A percentile compares a stretch with the other conserved stretches of the same genome.
These are phyloP conservation scores for Ramaria rubella DNA, from an alignment of 768 basidiomycete genomes.

Conservation along the genomic window DNA sequence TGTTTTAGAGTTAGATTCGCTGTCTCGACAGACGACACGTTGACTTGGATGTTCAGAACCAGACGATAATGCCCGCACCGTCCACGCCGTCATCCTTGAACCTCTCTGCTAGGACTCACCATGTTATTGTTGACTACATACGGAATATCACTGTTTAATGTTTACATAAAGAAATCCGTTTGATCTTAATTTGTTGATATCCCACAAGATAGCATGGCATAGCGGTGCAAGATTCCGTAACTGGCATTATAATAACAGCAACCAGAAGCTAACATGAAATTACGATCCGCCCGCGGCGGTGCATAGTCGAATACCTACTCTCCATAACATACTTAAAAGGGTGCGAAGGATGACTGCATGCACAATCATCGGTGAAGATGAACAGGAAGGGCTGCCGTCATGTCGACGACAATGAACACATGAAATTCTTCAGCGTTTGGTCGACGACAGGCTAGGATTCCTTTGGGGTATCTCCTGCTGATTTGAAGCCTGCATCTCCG, in stretches of 20 bases:
- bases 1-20: too few species aligned
- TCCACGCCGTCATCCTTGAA: too few species aligned
- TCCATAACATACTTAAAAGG: conserved; percentile 5
- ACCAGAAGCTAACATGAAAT: conserved; percentile 1
- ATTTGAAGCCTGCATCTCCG: conserved; percentile 3
- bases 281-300: conserved; percentile 2
- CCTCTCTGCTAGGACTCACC: too few species aligned
- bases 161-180: too few species aligned
- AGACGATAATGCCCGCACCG: too few species aligned
- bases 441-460: not conserved
- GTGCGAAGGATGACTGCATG: not conserved
- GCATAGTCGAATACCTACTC: conserved; percentile 7
- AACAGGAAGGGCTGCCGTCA: not conserved
- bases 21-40: too few species aligned
- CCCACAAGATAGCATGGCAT: not conserved
- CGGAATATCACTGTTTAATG: too few species aligned
- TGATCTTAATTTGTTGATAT: too few species aligned
- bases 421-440: not conserved
- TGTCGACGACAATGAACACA: not conserved
- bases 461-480: not conserved
- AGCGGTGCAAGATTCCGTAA: not conserved
- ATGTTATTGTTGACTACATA: too few species aligned
- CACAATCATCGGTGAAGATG: not conserved
- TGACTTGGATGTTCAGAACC: too few species aligned
- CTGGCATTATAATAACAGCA: not conserved